A percentile compares a stretch with the other conserved stretches of the same genome.
Evolutionary conservation across 345 rosid genomes (phyloP).

Genomic region (Balakata baccata): DNA sequence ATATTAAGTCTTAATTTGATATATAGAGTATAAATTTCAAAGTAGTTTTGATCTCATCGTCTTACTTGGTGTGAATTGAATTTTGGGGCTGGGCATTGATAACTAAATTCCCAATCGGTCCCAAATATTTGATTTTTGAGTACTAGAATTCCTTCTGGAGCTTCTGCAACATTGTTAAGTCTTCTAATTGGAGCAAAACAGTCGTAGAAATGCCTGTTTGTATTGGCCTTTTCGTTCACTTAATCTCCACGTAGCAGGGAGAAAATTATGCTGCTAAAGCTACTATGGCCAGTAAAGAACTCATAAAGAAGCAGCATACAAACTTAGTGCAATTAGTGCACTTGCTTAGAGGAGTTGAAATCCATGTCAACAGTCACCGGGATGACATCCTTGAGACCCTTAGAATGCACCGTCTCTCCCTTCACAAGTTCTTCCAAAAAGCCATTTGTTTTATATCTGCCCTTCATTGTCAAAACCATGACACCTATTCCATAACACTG

Average conservation of each 20-base stretch:
- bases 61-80: not conserved
- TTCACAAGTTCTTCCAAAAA: constrained; percentile 42
- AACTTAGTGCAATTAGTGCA: constrained; percentile 44
- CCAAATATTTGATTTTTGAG: not conserved
- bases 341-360: constrained; percentile 49
- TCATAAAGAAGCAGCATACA: constrained; percentile 41
- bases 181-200: not conserved
- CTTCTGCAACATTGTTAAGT: not conserved
- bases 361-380: constrained; percentile 40
- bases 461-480: constrained; percentile 37
- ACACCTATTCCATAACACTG: constrained; percentile 32
- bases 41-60: not conserved
- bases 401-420: constrained; percentile 30
- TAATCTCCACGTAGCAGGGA: constrained; percentile 25
- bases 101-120: not conserved
- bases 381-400: constrained; percentile 39
- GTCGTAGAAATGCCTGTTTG: not conserved
- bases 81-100: not conserved
- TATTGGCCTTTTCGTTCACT: not conserved
- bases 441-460: constrained; percentile 26
- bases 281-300: constrained; percentile 38
- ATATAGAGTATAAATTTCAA: not conserved
- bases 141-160: not conserved
- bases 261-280: constrained; percentile 39
- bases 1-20: not conserved